A percentile compares a stretch with the other conserved stretches of the same genome.
phyloP scores from a whole-genome alignment of 345 rosid species.

The Trapa incisa region DNA sequence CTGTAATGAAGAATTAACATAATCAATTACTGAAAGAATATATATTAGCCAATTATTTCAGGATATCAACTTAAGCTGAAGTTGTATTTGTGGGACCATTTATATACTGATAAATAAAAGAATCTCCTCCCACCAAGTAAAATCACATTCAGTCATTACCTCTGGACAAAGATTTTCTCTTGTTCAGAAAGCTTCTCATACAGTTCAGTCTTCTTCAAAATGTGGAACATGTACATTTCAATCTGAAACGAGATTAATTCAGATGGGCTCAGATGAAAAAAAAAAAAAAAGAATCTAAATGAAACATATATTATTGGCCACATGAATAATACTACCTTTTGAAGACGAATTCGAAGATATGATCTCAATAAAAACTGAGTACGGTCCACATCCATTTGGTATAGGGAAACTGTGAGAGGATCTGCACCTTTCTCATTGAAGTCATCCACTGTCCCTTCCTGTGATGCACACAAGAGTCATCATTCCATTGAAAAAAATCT shows the following conservation, averaged over 20 bases:
- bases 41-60: too few species aligned
- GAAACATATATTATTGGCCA: background rate
- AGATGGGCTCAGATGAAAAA: background rate
- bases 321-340: conserved; percentile 34
- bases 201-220: conserved; percentile 36
- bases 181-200: conserved; percentile 41
- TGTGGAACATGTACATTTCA: conserved; percentile 63
- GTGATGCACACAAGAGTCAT: background rate
- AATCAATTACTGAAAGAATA: background rate
- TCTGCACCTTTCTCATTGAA: conserved; percentile 29
- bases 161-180: conserved; percentile 51
- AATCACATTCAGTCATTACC: conserved; percentile 23
- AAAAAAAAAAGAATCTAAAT: background rate
- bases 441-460: conserved; percentile 51
- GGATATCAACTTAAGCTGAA: too few species aligned
- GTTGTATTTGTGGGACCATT: too few species aligned
- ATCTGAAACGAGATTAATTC: conserved; percentile 29
- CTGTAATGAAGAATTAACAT: conserved; percentile 19
- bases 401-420: conserved; percentile 63
- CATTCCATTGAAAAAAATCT: background rate
- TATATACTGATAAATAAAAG: too few species aligned
- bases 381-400: conserved; percentile 81
- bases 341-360: conserved; percentile 72
- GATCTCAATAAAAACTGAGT: conserved; percentile 76
- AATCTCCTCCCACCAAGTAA: too few species aligned